These are phyloP conservation scores for Petunia axillaris DNA, from an alignment of 257 asterid species.

Conservation along the genomic window DNA sequence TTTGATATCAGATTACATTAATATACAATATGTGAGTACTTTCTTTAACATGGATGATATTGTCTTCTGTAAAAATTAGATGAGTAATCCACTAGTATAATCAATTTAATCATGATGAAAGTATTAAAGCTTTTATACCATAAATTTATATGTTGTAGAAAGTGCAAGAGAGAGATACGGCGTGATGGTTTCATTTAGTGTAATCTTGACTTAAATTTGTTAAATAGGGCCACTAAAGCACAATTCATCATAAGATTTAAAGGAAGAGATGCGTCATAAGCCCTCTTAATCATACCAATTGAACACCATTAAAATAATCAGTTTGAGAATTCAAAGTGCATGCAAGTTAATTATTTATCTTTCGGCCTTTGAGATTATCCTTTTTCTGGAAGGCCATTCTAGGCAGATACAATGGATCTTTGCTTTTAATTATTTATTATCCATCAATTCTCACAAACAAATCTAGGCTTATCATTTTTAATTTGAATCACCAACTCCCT, in stretches of 20 bases:
- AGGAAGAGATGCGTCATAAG: conserved; percentile 21
- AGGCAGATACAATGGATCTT: conserved; percentile 3
- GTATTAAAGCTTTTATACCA: no score
- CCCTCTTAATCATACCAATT: conserved; percentile 34
- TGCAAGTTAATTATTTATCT: not conserved
- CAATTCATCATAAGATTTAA: conserved; percentile 10
- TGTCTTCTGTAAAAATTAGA: no score
- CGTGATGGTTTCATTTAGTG: conserved; percentile 8
- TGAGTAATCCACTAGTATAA: no score
- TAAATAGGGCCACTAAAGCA: conserved; percentile 9
- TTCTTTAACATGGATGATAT: no score
- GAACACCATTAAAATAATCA: conserved; percentile 21
- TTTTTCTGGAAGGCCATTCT: not conserved
- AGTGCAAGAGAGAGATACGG: not conserved
- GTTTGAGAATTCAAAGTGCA: not conserved
- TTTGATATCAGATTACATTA: no score
- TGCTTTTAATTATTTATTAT: not conserved
- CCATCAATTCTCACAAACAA: not conserved
- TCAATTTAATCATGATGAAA: no score
- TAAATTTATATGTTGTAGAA: no score
- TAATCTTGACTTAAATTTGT: not conserved
- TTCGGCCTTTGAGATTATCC: not conserved
- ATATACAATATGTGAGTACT: no score
- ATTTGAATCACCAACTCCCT: not conserved
- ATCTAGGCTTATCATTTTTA: not conserved